Base-by-base conservation (phyloP, 768 basidiomycete genomes). In the Serendipita sp. region DNA sequence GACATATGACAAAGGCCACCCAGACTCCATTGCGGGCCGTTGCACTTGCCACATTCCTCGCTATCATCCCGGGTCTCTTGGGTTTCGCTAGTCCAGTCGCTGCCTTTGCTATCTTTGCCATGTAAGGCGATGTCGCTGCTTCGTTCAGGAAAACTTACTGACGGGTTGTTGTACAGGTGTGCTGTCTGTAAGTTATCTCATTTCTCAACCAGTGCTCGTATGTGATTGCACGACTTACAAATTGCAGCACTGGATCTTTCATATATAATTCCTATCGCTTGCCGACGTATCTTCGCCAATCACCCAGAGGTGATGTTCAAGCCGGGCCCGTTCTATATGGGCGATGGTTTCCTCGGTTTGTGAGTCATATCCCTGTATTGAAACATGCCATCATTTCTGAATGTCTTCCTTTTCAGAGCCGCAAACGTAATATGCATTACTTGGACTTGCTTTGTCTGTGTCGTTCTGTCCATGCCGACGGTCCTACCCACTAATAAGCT, bases 251-350 rank as follows among this genome's bases (percentile, higher is more conserved):
- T 74, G 24, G 88, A 92, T 72, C 69, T 85, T 65, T 86, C 85
- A 68, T 92, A 92, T 71, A 82, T 90, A 69, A 87, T 91, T 66
- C 90, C 89, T 3, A 89, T 92, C 68, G 81, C 85, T 72, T 78
- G 78, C 66, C 82, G 89, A 46, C 78, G 89, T 35, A 70, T 84
- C 34, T 89, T 79, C 73, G 75, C 78, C 68, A 78, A 83, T 64
- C 89, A 92, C 70, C 86, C 88, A 0, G 89, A 92, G 56, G 89
- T 92, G 44, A 78, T 80, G 69, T 92, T 92, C 78, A 84, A 81
- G 66, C 90, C 90, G 3, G 90, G 90, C 10, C 89, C 90, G 3
- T 91, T 92, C 76, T 91, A 86, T 75, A 84, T 92, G 83, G 86
- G 89, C 35, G 75, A 81, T 64, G 88, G 88, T 0, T 66, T 41